These are phyloP conservation scores for Chlorella sp. DNA, from an alignment of 139 green algal species.

Conservation along the genomic window DNA sequence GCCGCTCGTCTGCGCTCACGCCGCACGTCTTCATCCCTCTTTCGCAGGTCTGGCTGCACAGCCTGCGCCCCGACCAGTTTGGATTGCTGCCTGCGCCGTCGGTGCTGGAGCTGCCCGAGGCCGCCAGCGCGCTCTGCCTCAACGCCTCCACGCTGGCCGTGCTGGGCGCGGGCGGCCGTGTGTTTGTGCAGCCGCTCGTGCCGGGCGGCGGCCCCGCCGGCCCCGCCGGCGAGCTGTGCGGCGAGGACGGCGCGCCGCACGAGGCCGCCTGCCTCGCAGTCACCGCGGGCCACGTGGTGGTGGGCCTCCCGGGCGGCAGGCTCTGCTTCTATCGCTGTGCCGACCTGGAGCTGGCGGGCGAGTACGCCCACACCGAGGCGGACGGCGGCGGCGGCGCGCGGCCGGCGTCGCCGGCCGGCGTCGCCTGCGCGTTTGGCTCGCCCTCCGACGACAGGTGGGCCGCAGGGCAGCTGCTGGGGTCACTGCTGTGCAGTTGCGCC, in stretches of 20 bases:
- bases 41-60: constrained; percentile 5
- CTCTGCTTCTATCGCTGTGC: constrained; percentile 61
- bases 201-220: not conserved
- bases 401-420: no score
- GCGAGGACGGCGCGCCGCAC: constrained; percentile 27
- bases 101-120: not conserved
- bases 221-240: not conserved
- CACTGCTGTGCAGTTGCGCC: no score
- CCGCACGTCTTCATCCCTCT: not conserved
- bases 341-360: constrained; percentile 47
- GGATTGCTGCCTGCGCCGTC: not conserved
- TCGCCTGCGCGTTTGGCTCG: no score
- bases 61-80: not conserved
- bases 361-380: constrained; percentile 76
- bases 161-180: constrained; percentile 16
- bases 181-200: constrained; percentile 19
- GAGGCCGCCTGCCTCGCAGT: constrained; percentile 60
- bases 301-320: constrained; percentile 47
- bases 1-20: not conserved
- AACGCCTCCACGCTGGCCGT: not conserved
- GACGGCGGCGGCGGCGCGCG: constrained; percentile 53
- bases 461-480: no score
- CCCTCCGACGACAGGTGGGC: no score
- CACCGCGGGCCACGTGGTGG: constrained; percentile 65
- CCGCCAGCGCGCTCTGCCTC: not conserved